These are phyloP conservation scores for Pyricularia sp. DNA, from an alignment of 2,329 filamentous ascomycete species.

Conservation along the genomic window DNA sequence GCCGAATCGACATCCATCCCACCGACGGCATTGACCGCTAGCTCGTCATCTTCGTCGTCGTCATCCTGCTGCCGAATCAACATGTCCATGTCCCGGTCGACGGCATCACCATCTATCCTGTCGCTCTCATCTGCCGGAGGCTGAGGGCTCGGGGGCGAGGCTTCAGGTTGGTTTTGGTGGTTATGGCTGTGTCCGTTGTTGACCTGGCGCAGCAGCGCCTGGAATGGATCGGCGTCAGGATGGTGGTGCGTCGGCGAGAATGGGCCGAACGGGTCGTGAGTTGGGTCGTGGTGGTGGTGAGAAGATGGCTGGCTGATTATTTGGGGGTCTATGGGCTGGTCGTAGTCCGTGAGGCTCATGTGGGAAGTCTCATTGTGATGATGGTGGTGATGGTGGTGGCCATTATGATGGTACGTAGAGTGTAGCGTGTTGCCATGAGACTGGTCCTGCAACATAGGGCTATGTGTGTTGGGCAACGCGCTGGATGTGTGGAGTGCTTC, in stretches of 20 bases:
- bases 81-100: constrained; percentile 39
- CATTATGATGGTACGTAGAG: constrained; percentile 20
- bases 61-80: constrained; percentile 32
- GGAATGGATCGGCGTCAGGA: constrained; percentile 34
- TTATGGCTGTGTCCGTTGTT: constrained; percentile 21
- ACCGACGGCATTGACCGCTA: background rate
- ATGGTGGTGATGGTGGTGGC: constrained; percentile 19
- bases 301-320: constrained; percentile 34
- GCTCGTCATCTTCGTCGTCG: constrained; percentile 21
- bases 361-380: constrained; percentile 9
- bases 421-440: constrained; percentile 16
- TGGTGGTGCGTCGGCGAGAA: constrained; percentile 22
- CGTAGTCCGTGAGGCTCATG: constrained; percentile 11
- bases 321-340: constrained; percentile 45
- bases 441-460: constrained; percentile 18
- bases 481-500: constrained; percentile 15
- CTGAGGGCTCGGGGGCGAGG: constrained; percentile 2
- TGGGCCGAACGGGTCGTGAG: constrained; percentile 17
- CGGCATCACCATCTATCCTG: constrained; percentile 23
- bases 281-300: constrained; percentile 13
- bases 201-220: constrained; percentile 28
- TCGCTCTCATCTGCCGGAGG: constrained; percentile 10
- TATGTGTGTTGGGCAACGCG: constrained; percentile 14
- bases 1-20: background rate
- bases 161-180: constrained; percentile 13